Conservation (phyloP, 768 basidiomycete species). For the Sarcomyxa edulis region DNA sequence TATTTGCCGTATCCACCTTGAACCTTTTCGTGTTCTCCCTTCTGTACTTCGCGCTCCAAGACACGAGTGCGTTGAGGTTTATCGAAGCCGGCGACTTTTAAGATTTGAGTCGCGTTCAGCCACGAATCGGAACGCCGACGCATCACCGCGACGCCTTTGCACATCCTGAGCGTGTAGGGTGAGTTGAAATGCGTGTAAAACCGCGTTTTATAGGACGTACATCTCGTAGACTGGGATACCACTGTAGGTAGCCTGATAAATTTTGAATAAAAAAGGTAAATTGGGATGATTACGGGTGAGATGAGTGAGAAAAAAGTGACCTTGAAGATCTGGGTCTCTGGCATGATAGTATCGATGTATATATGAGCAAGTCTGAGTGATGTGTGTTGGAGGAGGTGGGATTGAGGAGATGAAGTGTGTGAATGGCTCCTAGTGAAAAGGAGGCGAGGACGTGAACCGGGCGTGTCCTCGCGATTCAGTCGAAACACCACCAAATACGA, state of each 20-base stretch:
- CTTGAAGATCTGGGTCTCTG: constrained; percentile 88
- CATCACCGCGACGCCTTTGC: constrained; percentile 96
- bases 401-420: too few species aligned
- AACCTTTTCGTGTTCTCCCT: constrained; percentile 98
- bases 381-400: too few species aligned
- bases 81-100: constrained; percentile 99
- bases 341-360: constrained; percentile 57
- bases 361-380: too few species aligned
- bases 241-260: constrained; percentile 78
- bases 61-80: constrained; percentile 98
- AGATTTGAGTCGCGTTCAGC: constrained; percentile 98
- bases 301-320: constrained; percentile 23
- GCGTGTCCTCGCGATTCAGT: too few species aligned
- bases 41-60: constrained; percentile 95
- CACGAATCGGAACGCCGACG: constrained; percentile 92
- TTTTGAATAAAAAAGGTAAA: constrained; percentile 10
- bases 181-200: constrained; percentile 27
- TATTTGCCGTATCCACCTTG: constrained; percentile 99
- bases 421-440: too few species aligned
- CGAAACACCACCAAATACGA: too few species aligned
- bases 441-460: too few species aligned
- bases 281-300: constrained; percentile 8
- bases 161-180: constrained; percentile 67
- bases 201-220: constrained; percentile 46
- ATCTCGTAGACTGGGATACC: constrained; percentile 92